phyloP scores from a whole-genome alignment of 2,329 filamentous ascomycete genomes.

The Dactylellina parvicollis region DNA sequence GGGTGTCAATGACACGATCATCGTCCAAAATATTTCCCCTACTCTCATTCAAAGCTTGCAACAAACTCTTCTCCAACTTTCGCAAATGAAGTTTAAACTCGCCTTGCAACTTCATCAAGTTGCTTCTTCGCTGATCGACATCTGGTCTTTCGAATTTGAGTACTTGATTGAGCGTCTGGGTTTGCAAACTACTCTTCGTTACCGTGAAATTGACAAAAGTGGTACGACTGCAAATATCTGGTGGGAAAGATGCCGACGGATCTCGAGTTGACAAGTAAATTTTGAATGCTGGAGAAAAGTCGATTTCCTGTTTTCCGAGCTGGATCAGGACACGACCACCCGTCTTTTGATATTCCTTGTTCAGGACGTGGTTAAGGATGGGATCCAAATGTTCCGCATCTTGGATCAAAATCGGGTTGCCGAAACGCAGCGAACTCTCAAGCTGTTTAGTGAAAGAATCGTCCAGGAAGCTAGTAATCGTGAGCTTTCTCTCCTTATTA shows the following conservation, averaged over 20 bases:
- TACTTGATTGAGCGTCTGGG: constrained; percentile 95
- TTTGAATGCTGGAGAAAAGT: constrained; percentile 96
- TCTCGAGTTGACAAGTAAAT: constrained; percentile 94
- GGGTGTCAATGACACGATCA: constrained; percentile 95
- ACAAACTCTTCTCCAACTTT: constrained; percentile 89
- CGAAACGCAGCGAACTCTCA: constrained; percentile 95
- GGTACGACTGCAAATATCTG: constrained; percentile 96
- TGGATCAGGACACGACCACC: constrained; percentile 97
- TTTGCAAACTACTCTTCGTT: constrained; percentile 97
- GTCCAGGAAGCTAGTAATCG: constrained; percentile 96
- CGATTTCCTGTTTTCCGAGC: constrained; percentile 97
- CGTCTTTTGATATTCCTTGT: constrained; percentile 99
- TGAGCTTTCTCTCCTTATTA: constrained; percentile 90
- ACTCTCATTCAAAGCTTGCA: constrained; percentile 96
- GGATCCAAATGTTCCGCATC: constrained; percentile 97
- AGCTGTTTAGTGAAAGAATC: constrained; percentile 98
- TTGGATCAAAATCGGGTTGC: constrained; percentile 97
- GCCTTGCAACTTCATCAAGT: constrained; percentile 97
- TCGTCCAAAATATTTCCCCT: constrained; percentile 98
- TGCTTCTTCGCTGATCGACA: constrained; percentile 93
- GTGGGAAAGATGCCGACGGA: constrained; percentile 92
- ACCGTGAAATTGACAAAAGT: constrained; percentile 99
- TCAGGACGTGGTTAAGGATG: constrained; percentile 96
- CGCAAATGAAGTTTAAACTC: constrained; percentile 99
- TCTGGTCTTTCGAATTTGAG: constrained; percentile 97